A percentile compares a stretch with the other conserved stretches of the same genome.
Conservation (phyloP, 306 rosid genomes). For the Fragaria nilgerrensis region DNA sequence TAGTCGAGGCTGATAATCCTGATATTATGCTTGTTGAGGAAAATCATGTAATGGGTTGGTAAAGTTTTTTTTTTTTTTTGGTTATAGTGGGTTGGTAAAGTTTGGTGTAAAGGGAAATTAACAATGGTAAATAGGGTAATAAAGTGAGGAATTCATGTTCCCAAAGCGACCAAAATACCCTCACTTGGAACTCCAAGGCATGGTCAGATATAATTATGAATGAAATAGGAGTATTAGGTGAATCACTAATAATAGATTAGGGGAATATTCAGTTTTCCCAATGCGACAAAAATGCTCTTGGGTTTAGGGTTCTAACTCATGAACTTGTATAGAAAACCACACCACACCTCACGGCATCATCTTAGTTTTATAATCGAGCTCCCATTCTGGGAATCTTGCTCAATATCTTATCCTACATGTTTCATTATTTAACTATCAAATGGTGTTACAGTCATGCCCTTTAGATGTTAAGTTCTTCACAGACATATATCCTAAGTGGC, state of each 20-base stretch:
- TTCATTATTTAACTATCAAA: neutral
- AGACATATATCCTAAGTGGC: too few relatives aligned
- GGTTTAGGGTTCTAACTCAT: constrained; percentile 32
- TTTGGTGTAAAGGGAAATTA: neutral
- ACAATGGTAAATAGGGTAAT: too few relatives aligned
- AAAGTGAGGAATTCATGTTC: neutral
- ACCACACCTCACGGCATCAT: constrained; percentile 38
- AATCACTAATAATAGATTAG: neutral
- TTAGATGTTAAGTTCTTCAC: neutral
- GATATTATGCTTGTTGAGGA: too few relatives aligned
- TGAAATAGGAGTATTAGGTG: neutral
- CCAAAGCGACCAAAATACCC: constrained; percentile 32
- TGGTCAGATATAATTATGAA: neutral
- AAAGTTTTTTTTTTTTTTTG: too few relatives aligned
- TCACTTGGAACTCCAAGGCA: constrained; percentile 5
- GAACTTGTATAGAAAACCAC: constrained; percentile 7
- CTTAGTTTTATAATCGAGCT: constrained; percentile 1
- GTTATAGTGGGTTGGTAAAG: neutral
- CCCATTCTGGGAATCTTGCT: constrained; percentile 6
- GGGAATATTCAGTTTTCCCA: constrained; percentile 80
- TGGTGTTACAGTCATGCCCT: neutral
- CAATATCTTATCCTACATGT: neutral
- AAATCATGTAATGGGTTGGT: too few relatives aligned
- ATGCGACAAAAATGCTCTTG: constrained; percentile 88
- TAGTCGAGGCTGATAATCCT: too few relatives aligned